A percentile compares a stretch with the other conserved stretches of the same genome.
These are phyloP conservation scores for Plenodomus lindquistii DNA, from an alignment of 2,329 filamentous ascomycete species.

Conservation along the genomic window DNA sequence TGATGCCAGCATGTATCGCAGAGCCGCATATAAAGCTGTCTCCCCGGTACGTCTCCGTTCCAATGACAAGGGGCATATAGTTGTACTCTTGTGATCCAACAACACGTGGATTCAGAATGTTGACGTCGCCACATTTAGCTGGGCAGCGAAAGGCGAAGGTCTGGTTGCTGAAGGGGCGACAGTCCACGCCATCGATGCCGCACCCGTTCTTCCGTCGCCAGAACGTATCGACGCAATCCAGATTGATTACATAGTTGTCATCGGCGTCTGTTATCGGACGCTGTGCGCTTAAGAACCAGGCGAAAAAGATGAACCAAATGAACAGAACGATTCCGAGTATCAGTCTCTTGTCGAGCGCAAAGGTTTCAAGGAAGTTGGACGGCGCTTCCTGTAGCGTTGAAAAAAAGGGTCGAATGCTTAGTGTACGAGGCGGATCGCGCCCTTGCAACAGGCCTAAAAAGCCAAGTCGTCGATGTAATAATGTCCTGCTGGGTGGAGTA, in stretches of 20 bases:
- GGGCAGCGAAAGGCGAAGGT: constrained; percentile 75
- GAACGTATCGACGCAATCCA: constrained; percentile 71
- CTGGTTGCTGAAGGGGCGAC: constrained; percentile 71
- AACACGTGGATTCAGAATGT: constrained; percentile 71
- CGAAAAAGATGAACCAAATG: constrained; percentile 70
- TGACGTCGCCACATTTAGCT: constrained; percentile 67
- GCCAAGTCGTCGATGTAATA: constrained; percentile 2
- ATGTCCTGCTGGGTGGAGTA: constrained; percentile 1
- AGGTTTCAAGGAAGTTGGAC: constrained; percentile 59
- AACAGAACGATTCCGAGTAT: constrained; percentile 61
- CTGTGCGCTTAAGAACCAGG: constrained; percentile 66
- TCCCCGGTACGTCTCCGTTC: constrained; percentile 75
- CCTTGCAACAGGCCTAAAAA: constrained; percentile 45
- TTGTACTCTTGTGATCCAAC: constrained; percentile 69
- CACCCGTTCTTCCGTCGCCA: constrained; percentile 73
- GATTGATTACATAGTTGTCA: constrained; percentile 66
- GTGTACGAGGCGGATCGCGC: constrained; percentile 49
- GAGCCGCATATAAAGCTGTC: constrained; percentile 86
- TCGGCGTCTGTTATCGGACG: constrained; percentile 60
- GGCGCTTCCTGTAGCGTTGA: constrained; percentile 69
- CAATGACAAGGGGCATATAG: constrained; percentile 59
- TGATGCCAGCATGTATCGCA: constrained; percentile 81
- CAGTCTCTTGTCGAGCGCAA: constrained; percentile 48
- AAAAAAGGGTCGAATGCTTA: constrained; percentile 57
- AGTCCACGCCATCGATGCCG: constrained; percentile 72